Conservation (phyloP, 306 rosid species). For the Prunus dulcis region DNA sequence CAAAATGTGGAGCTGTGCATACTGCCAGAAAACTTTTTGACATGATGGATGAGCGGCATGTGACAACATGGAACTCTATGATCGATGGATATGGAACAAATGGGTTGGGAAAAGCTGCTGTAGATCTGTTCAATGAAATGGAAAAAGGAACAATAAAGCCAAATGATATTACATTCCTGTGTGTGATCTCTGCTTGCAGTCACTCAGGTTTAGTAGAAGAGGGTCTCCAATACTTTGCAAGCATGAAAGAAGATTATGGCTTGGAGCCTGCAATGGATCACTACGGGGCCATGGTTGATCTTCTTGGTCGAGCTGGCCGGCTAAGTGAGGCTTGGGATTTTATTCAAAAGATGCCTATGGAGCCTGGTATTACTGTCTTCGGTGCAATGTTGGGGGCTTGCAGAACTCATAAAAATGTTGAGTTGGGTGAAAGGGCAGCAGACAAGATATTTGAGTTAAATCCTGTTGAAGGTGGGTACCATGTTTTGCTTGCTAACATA, state of each 20-base stretch:
- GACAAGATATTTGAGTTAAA: slow-evolving; percentile 56
- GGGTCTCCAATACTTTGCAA: slow-evolving; percentile 54
- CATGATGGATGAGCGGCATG: slow-evolving; percentile 72
- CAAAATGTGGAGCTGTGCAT: slow-evolving; percentile 69
- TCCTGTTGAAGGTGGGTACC: slow-evolving; percentile 81
- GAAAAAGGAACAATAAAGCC: slow-evolving; percentile 51
- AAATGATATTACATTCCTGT: slow-evolving; percentile 58
- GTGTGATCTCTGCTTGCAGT: slow-evolving; percentile 81
- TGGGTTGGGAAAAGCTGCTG: slow-evolving; percentile 65
- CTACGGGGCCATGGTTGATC: slow-evolving; percentile 86
- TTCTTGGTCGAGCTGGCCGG: slow-evolving; percentile 78
- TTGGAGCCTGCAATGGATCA: slow-evolving; percentile 84
- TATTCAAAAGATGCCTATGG: slow-evolving; percentile 67
- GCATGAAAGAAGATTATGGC: slow-evolving; percentile 62
- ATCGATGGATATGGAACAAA: slow-evolving; percentile 91
- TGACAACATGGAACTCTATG: slow-evolving; percentile 90
- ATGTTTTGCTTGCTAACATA: slow-evolving; percentile 77
- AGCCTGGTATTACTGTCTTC: slow-evolving; percentile 68
- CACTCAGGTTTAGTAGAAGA: slow-evolving; percentile 84
- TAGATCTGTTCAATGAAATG: slow-evolving; percentile 67
- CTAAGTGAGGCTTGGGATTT: slow-evolving; percentile 78
- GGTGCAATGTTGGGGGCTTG: slow-evolving; percentile 96
- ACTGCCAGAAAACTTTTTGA: slow-evolving; percentile 75
- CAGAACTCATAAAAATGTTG: slow-evolving; percentile 72
- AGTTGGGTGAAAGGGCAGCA: slow-evolving; percentile 73